Evolutionary conservation across 306 rosid genomes (phyloP).

Genomic region (Hylodesmum podocarpum): DNA sequence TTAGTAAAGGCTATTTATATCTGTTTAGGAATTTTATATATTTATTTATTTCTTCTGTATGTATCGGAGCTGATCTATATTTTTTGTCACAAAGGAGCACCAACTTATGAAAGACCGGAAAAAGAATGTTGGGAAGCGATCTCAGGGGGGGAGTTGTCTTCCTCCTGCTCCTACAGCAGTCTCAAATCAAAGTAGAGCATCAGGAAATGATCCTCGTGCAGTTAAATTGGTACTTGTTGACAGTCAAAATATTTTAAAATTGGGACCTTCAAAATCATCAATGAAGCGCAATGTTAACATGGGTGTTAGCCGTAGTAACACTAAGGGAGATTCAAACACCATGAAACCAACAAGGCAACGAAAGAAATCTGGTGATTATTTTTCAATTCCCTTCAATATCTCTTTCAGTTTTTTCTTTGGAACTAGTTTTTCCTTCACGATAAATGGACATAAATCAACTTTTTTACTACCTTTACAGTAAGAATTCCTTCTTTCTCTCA

Average conservation of each 20-base stretch:
- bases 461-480: neutral
- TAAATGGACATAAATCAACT: neutral
- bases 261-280: conserved; percentile 77
- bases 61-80: conserved; percentile 45
- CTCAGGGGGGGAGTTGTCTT: conserved; percentile 69
- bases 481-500: conserved; percentile 31
- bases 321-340: conserved; percentile 69
- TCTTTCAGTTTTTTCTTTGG: conserved; percentile 17
- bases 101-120: conserved; percentile 95
- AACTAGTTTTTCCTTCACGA: conserved; percentile 13
- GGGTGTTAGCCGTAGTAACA: conserved; percentile 69
- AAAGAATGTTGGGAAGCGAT: conserved; percentile 76
- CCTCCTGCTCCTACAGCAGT: conserved; percentile 45
- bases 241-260: conserved; percentile 82
- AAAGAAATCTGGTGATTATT: conserved; percentile 76
- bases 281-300: conserved; percentile 66
- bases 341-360: conserved; percentile 83
- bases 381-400: neutral
- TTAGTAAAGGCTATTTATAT: conserved; percentile 48
- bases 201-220: conserved; percentile 69
- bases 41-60: conserved; percentile 6
- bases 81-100: conserved; percentile 75
- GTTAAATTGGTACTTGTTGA: conserved; percentile 82
- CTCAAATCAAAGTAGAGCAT: conserved; percentile 64
- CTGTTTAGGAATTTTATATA: neutral